Base-by-base conservation (phyloP, 2,329 filamentous ascomycete genomes). In the Colletotrichum tropicale region DNA sequence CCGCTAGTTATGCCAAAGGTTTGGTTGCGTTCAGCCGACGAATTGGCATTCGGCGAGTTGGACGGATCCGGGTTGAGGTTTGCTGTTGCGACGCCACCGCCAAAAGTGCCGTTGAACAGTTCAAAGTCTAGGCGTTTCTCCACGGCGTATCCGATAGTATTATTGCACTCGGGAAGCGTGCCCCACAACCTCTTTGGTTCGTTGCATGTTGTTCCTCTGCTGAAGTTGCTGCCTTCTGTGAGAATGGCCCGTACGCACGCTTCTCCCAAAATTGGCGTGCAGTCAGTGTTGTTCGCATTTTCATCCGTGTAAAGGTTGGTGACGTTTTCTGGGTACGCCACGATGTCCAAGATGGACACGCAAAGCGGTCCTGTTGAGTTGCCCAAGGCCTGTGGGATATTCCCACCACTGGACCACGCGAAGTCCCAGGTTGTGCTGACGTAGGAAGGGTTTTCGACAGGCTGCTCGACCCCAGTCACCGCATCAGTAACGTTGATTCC, bases 291-390 rank as follows among this genome's bases (percentile, higher is more conserved):
- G 62, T 58, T 34, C 6, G 15, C 6, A 28, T 73, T 36, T 12
- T 64, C 38, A 12, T 62, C 38, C 21, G 55, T 64, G 38, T 56
- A 75, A 18, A 68, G 32, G 16, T 28, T 38, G 3, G 69, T 73
- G n/a, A 75, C 62, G 43, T 75, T 75, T 15, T 79, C 9, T 67
- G 76, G n/a, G 77, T 75, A 21, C 68, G 73, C 15, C 18, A 30
- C 12, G 78, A 52, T 34, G 30, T 66, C 15, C 16, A 55, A 43
- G 0, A 43, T 18, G 15, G 70, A 66, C n/a, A 73, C 32, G 56
- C 73, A 75, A 8, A 75, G 72, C 4, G 73, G 70, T 4, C 28
- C 16, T n/a, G 34, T 32, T 8, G 69, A 61, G 6, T 32, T n/a
- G 8, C 61, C 61, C 6, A 75, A 24, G 18, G 30, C 70, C 5